These are phyloP conservation scores for Sisymbrium irio DNA, from an alignment of 345 rosid genomes.

Conservation along the genomic window DNA sequence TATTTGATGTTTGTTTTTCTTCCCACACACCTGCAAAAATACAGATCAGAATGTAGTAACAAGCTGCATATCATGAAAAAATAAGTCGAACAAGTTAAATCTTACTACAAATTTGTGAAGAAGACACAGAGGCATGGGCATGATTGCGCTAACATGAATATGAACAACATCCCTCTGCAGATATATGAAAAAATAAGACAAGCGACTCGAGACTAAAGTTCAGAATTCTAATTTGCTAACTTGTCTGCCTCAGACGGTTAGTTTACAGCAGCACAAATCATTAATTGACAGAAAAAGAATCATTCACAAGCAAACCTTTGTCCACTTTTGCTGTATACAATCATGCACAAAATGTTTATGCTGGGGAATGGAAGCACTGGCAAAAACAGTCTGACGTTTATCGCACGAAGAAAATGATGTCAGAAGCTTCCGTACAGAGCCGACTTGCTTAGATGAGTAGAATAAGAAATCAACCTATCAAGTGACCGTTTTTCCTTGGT, in stretches of 20 bases:
- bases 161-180: constrained; percentile 71
- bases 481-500: constrained; percentile 7
- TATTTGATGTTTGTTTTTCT: constrained; percentile 47
- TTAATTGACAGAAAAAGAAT: neutral
- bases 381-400: constrained; percentile 80
- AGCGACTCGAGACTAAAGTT: neutral
- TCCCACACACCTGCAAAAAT: constrained; percentile 52
- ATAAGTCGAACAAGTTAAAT: constrained; percentile 5
- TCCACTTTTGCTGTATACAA: constrained; percentile 94
- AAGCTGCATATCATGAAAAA: neutral
- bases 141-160: constrained; percentile 64
- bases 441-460: constrained; percentile 80
- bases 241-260: neutral
- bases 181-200: constrained; percentile 14
- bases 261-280: neutral
- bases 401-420: constrained; percentile 67
- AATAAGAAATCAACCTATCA: constrained; percentile 90
- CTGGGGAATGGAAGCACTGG: constrained; percentile 96
- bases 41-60: constrained; percentile 8
- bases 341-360: constrained; percentile 77
- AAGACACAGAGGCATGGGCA: constrained; percentile 74
- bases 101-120: constrained; percentile 71
- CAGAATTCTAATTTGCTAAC: constrained; percentile 4
- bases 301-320: constrained; percentile 54
- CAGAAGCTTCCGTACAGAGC: constrained; percentile 75